Percentiles rank a stretch among this genome's conserved stretches.
Evolutionary conservation across 2,329 filamentous ascomycete genomes (phyloP).

Genomic region (Fulvia fulva): DNA sequence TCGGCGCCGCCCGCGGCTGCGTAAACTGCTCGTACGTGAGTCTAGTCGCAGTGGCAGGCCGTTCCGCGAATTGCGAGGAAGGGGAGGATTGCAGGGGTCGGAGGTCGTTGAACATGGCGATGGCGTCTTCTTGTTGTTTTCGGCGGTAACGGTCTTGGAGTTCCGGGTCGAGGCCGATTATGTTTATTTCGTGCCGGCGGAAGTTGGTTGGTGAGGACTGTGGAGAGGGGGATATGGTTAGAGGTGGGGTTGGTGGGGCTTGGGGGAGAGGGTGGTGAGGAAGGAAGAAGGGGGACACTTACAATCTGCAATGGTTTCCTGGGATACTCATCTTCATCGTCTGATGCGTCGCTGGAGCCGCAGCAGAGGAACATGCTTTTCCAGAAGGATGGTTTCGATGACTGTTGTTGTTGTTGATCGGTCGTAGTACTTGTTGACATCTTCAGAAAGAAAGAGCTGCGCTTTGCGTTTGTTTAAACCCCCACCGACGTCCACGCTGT

Average conservation of each 20-base stretch:
- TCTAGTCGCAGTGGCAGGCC: constrained; percentile 13
- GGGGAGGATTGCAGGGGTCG: constrained; percentile 31
- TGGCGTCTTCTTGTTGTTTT: constrained; percentile 30
- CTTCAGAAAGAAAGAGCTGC: not conserved
- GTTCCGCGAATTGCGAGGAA: constrained; percentile 26
- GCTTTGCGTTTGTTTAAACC: not conserved
- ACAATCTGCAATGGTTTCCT: constrained; percentile 24
- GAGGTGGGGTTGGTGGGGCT: not conserved
- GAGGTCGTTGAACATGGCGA: constrained; percentile 27
- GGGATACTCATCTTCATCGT: constrained; percentile 23
- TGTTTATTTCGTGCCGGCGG: constrained; percentile 31
- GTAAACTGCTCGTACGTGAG: constrained; percentile 28
- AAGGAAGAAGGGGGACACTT: constrained; percentile 1
- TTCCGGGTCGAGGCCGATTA: constrained; percentile 28
- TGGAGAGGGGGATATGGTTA: not conserved
- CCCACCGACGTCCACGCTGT: not conserved
- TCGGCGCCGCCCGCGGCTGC: constrained; percentile 25
- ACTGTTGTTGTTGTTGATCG: constrained; percentile 6
- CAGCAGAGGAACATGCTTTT: constrained; percentile 24
- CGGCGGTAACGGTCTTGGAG: constrained; percentile 30
- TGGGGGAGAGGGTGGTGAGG: not conserved
- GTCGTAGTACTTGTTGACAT: not conserved
- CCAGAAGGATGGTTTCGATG: no score
- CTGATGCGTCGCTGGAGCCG: constrained; percentile 9
- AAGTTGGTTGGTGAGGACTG: constrained; percentile 34